These are phyloP conservation scores for Penicillium frequentans DNA, from an alignment of 2,329 filamentous ascomycete species.

Conservation along the genomic window DNA sequence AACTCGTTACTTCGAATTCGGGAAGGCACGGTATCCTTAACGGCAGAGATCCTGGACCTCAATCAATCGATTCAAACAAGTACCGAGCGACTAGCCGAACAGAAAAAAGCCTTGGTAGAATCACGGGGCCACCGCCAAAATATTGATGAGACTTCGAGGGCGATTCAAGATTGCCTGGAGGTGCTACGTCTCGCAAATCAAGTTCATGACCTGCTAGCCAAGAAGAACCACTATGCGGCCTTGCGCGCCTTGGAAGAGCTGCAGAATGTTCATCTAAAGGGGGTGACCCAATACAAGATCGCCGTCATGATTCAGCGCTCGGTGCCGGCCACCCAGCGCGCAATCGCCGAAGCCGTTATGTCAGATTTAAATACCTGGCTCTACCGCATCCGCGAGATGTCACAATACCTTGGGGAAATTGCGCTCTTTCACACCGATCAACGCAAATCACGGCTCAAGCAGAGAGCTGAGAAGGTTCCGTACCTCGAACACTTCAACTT, in stretches of 20 bases:
- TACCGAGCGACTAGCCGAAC: slow-evolving; percentile 88
- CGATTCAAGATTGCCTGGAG: slow-evolving; percentile 85
- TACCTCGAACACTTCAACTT: slow-evolving; percentile 83
- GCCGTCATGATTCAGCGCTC: slow-evolving; percentile 95
- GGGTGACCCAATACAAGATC: slow-evolving; percentile 90
- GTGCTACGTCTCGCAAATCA: slow-evolving; percentile 91
- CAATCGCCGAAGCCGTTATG: slow-evolving; percentile 96
- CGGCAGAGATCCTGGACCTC: slow-evolving; percentile 84
- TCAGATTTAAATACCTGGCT: slow-evolving; percentile 95
- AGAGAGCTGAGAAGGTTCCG: slow-evolving; percentile 72
- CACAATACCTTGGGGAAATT: slow-evolving; percentile 92
- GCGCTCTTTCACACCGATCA: slow-evolving; percentile 95
- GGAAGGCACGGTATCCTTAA: slow-evolving; percentile 84
- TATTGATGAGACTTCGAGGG: slow-evolving; percentile 87
- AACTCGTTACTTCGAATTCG: slow-evolving; percentile 90
- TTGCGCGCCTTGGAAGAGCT: slow-evolving; percentile 92
- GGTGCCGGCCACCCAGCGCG: slow-evolving; percentile 85
- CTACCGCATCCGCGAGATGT: slow-evolving; percentile 90
- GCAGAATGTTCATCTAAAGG: slow-evolving; percentile 93
- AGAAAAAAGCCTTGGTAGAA: slow-evolving; percentile 92
- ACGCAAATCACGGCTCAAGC: slow-evolving; percentile 77
- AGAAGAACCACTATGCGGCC: slow-evolving; percentile 94
- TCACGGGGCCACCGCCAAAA: slow-evolving; percentile 91
- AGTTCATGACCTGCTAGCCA: slow-evolving; percentile 84
- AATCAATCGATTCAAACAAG: slow-evolving; percentile 95